Conservation (phyloP, 352 stramenopile genomes). For the Phytopythium montanum region DNA sequence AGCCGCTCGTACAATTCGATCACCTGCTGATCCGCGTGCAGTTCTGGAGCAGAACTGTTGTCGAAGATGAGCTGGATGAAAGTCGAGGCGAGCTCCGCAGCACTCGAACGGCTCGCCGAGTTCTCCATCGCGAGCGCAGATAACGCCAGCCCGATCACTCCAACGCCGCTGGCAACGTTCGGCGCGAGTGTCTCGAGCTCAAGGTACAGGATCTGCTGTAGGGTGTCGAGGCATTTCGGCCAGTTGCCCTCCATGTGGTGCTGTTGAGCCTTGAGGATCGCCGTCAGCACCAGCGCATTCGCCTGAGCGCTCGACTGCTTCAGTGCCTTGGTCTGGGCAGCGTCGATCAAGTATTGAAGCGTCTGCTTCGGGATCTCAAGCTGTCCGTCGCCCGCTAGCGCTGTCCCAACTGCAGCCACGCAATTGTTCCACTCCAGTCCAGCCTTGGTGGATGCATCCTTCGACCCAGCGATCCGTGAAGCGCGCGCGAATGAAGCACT, state of each 20-base stretch:
- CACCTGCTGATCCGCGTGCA: slow-evolving; percentile 19
- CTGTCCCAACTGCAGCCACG: slow-evolving; percentile 24
- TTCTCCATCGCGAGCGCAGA: slow-evolving; percentile 21
- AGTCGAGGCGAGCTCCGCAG: slow-evolving; percentile 6
- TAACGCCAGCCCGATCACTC: slow-evolving; percentile 33
- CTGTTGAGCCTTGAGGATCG: slow-evolving; percentile 26
- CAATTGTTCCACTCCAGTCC: slow-evolving; percentile 37
- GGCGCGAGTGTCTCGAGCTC: slow-evolving; percentile 8
- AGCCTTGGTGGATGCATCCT: background rate
- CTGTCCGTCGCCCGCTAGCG: background rate
- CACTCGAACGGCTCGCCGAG: slow-evolving; percentile 4
- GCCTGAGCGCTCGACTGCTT: slow-evolving; percentile 5
- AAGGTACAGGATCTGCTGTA: slow-evolving; percentile 18
- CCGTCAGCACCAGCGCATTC: slow-evolving; percentile 10
- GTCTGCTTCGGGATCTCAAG: slow-evolving; percentile 3
- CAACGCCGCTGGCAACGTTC: slow-evolving; percentile 20
- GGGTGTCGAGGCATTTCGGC: slow-evolving; percentile 18
- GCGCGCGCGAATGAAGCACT: slow-evolving; percentile 32
- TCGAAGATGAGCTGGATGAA: background rate
- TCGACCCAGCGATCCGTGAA: background rate
- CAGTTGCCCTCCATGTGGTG: slow-evolving; percentile 19
- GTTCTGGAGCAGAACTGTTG: background rate
- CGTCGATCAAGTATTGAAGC: slow-evolving; percentile 2
- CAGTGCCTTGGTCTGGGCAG: slow-evolving; percentile 5
- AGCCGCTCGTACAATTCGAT: slow-evolving; percentile 41